Evolutionary conservation across 2,329 filamentous ascomycete genomes (phyloP).

Genomic region (Laburnicola sp.): DNA sequence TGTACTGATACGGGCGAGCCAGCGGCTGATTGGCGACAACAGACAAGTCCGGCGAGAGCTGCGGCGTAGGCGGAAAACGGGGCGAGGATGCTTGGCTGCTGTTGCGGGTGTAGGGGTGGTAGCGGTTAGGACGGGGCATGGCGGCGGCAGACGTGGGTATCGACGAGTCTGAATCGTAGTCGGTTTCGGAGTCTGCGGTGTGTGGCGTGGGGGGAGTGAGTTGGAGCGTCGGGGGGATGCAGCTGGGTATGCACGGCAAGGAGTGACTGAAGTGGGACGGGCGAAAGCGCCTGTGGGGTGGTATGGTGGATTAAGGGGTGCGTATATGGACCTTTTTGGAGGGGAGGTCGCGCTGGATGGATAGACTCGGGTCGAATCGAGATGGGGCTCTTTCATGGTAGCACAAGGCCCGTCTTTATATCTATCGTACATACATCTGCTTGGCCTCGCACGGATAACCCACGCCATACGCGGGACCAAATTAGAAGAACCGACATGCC

Average conservation of each 20-base stretch:
- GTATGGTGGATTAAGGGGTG: constrained; percentile 2
- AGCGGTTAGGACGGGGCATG: constrained; percentile 18
- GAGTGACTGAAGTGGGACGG: constrained; percentile 9
- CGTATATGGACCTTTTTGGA: neutral
- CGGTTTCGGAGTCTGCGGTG: neutral
- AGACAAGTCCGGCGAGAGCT: no score
- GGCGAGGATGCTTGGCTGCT: no score
- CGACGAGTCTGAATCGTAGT: constrained; percentile 2
- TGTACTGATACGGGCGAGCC: constrained; percentile 7
- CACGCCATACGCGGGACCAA: constrained; percentile 1
- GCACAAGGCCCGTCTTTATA: constrained; percentile 13
- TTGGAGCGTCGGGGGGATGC: constrained; percentile 2
- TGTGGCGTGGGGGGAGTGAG: constrained; percentile 11
- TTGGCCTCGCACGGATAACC: constrained; percentile 2
- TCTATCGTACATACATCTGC: no score
- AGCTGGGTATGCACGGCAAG: no score
- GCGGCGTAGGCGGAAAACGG: no score
- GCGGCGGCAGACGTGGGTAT: constrained; percentile 12
- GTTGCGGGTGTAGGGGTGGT: constrained; percentile 11
- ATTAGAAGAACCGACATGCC: constrained; percentile 8
- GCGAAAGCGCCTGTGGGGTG: constrained; percentile 4
- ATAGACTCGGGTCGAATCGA: neutral
- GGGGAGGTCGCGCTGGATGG: neutral
- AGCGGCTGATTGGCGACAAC: no score
- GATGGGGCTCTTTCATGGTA: neutral